phyloP scores from a whole-genome alignment of 345 rosid genomes.

The Salix exigua region DNA sequence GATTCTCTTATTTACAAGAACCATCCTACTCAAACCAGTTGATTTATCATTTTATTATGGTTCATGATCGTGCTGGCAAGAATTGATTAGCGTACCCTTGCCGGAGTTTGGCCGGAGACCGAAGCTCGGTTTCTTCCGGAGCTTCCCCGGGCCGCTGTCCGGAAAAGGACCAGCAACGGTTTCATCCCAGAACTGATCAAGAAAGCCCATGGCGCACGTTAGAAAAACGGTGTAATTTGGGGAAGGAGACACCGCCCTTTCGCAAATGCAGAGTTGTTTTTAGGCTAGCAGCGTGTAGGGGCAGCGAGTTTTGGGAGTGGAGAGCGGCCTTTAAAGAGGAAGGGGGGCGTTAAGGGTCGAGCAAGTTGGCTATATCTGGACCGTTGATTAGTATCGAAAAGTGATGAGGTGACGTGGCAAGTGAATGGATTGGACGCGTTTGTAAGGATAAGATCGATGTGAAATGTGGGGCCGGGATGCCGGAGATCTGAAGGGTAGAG shows the following conservation, averaged over 20 bases:
- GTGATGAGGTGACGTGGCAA: constrained; percentile 32
- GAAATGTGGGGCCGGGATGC: not conserved
- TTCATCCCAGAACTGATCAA: constrained; percentile 96
- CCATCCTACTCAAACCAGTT: not conserved
- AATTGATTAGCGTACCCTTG: constrained; percentile 62
- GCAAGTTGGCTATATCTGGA: constrained; percentile 20
- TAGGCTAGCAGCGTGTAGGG: not conserved
- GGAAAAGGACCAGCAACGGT: constrained; percentile 96
- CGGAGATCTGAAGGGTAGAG: not conserved
- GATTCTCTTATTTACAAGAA: not conserved
- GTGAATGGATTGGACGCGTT: constrained; percentile 34
- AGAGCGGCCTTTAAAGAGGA: constrained; percentile 29
- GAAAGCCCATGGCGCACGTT: constrained; percentile 59
- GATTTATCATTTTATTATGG: not conserved
- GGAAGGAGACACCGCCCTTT: not conserved
- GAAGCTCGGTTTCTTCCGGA: constrained; percentile 64
- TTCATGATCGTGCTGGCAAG: not conserved
- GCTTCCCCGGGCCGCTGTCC: constrained; percentile 92
- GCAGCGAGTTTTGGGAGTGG: not conserved
- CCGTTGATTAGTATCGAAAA: constrained; percentile 37
- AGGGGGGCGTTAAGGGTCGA: constrained; percentile 18
- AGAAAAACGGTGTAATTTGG: not conserved
- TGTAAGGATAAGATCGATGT: constrained; percentile 46
- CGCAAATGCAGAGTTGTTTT: not conserved
- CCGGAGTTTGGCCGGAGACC: constrained; percentile 59